Base-by-base conservation (phyloP, 2,329 filamentous ascomycete genomes). In the Colletotrichum spaethianum region DNA sequence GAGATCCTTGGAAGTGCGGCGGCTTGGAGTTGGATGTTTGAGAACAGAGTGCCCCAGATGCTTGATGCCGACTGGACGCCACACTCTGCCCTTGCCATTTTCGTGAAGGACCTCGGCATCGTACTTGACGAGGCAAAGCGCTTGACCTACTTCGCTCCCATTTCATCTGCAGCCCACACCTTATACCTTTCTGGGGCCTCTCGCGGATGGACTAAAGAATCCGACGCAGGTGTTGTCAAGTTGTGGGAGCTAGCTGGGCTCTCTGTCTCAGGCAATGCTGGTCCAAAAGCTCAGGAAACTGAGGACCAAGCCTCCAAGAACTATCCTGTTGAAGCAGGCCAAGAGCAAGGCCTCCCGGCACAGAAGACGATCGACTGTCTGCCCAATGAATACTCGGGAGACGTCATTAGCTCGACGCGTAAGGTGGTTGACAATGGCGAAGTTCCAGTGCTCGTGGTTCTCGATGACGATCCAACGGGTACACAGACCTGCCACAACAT, bases 401-500 rank as follows among this genome's bases (percentile, higher is more conserved):
- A 78, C 16, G 74, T 79, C 1, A 67, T 79, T 14, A 55, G 64
- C 20, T 74, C 74, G 12, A 75, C 76, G 3, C 72, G 67, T 26
- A 62, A 56, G 1, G 72, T 74, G 1, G 75, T 79, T 11, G 48
- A 70, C 28, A 73, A 63, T 26, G 71, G 74, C 16, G 61, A 77
- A 3, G 75, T 64, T 14, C 73, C 79, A 0, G 75, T 79, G 1
- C 77, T 79, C 8, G 80, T 87, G 5, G 81, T 81, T 1, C 80
- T 87, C 7, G 88, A 90, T 64, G 88, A 90, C 70, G 88, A 90
- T 67, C 88, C 88, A 40, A 90, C 88, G 0, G 88, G 88, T n/a
- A 90, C 88, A 0, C 88, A 90, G 75, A 90, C 89, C n/a, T 90
- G 88, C 77, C 87, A 90, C 77, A 84, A 87, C 74, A 86, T 91